These are phyloP conservation scores for Candida pini DNA, from an alignment of 805 yeast genomes.

Conservation along the genomic window DNA sequence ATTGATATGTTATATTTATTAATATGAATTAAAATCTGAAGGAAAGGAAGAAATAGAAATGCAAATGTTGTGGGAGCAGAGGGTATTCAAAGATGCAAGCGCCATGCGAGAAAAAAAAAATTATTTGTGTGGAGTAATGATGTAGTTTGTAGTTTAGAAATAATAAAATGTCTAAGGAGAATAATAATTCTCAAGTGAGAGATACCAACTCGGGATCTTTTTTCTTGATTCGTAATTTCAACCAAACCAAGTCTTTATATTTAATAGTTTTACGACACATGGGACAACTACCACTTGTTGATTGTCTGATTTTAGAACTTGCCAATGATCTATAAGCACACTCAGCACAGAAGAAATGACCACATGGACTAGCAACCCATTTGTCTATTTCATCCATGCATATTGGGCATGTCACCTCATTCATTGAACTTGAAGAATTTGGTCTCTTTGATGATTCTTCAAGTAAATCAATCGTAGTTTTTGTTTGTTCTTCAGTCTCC, in stretches of 20 bases:
- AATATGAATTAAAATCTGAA: no score
- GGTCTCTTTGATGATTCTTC: conserved; percentile 17
- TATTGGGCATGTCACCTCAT: conserved; percentile 43
- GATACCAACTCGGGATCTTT: not conserved
- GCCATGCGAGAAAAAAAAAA: no score
- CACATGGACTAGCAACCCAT: conserved; percentile 49
- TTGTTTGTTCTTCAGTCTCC: conserved; percentile 25
- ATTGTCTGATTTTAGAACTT: conserved; percentile 31
- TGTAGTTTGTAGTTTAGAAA: no score
- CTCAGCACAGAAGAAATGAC: conserved; percentile 50
- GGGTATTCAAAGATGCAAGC: no score
- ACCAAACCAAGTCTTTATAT: conserved; percentile 28
- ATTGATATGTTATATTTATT: no score
- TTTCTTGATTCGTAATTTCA: conserved; percentile 19
- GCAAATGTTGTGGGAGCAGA: no score
- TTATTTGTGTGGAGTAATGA: no score
- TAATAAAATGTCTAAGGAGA: no score
- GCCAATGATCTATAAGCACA: conserved; percentile 48
- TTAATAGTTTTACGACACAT: conserved; percentile 27
- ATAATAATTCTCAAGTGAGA: not conserved
- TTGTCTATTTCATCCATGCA: conserved; percentile 49
- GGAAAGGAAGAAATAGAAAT: no score
- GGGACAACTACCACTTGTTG: conserved; percentile 27
- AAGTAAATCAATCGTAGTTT: conserved; percentile 31
- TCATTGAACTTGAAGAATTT: conserved; percentile 24